phyloP scores from a whole-genome alignment of 192 early-diverging fungal species.

The Gamsiella multidivaricata region DNA sequence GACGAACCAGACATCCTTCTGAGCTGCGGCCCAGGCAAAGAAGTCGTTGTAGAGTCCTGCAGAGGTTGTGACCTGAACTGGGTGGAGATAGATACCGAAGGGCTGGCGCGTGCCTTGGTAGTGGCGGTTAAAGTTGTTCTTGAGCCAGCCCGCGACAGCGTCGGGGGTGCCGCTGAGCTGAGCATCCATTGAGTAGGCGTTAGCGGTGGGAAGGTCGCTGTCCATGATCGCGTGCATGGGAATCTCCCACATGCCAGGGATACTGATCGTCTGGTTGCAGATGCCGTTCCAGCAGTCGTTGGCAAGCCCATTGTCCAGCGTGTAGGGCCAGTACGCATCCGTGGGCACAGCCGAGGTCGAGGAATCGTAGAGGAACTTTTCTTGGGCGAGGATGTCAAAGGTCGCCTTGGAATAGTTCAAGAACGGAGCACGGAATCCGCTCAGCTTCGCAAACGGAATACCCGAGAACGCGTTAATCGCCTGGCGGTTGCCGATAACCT shows the following conservation, averaged over 20 bases:
- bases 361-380: constrained; percentile 65
- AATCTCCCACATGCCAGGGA: constrained; percentile 75
- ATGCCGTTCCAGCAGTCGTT: constrained; percentile 69
- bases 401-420: constrained; percentile 64
- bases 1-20: constrained; percentile 79
- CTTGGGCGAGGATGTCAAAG: constrained; percentile 56
- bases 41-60: constrained; percentile 57
- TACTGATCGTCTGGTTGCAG: constrained; percentile 53
- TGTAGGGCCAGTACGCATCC: constrained; percentile 74
- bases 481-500: constrained; percentile 50
- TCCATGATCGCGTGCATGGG: constrained; percentile 70
- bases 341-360: constrained; percentile 59
- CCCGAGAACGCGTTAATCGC: constrained; percentile 66
- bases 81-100: constrained; percentile 60
- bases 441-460: constrained; percentile 66
- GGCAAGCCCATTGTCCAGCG: constrained; percentile 70
- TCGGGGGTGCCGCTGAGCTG: constrained; percentile 57
- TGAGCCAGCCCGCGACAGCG: constrained; percentile 58
- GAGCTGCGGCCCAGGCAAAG: constrained; percentile 60
- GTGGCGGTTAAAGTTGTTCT: constrained; percentile 67
- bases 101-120: constrained; percentile 63
- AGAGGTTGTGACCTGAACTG: constrained; percentile 56
- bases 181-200: constrained; percentile 58
- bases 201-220: constrained; percentile 12
- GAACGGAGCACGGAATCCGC: constrained; percentile 75